phyloP scores from a whole-genome alignment of 2,329 filamentous ascomycete species.

The Nemania serpens region DNA sequence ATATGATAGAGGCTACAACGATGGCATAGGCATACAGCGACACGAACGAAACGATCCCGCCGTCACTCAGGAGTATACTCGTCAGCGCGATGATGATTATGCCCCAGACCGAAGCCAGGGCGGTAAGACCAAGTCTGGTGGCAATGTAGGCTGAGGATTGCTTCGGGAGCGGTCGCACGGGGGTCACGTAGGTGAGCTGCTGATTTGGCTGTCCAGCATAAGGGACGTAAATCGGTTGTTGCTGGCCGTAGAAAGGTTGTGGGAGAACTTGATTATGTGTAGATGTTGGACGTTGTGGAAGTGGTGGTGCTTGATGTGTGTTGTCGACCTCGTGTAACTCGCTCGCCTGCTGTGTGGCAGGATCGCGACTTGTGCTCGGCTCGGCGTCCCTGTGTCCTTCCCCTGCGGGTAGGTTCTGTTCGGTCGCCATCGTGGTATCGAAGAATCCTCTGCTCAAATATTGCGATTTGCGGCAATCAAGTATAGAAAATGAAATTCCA shows the following conservation, averaged over 20 bases:
- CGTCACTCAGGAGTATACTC: conserved; percentile 29
- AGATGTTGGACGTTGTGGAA: conserved; percentile 23
- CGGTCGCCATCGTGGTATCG: conserved; percentile 13
- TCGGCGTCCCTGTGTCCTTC: conserved; percentile 21
- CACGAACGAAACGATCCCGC: conserved; percentile 4
- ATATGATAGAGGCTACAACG: conserved; percentile 33
- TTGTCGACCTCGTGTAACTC: conserved; percentile 4
- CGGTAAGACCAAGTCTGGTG: conserved; percentile 34
- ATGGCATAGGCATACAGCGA: conserved; percentile 33
- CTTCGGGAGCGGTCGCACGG: conserved; percentile 35
- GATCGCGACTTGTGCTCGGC: conserved; percentile 17
- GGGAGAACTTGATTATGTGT: conserved; percentile 25
- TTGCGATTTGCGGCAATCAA: background rate
- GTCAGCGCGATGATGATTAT: conserved; percentile 35
- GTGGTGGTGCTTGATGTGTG: conserved; percentile 16
- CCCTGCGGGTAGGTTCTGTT: conserved; percentile 1
- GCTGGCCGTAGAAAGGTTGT: conserved; percentile 26
- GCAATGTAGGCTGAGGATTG: conserved; percentile 33
- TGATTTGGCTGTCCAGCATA: conserved; percentile 30
- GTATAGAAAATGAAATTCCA: too few species aligned
- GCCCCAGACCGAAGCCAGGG: conserved; percentile 29
- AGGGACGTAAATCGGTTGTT: conserved; percentile 26
- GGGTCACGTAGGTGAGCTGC: conserved; percentile 27
- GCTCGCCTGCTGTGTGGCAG: conserved; percentile 4
- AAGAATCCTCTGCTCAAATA: background rate